Conservation (phyloP, 192 early-diverging fungal genomes). For the Coemansia umbellata region DNA sequence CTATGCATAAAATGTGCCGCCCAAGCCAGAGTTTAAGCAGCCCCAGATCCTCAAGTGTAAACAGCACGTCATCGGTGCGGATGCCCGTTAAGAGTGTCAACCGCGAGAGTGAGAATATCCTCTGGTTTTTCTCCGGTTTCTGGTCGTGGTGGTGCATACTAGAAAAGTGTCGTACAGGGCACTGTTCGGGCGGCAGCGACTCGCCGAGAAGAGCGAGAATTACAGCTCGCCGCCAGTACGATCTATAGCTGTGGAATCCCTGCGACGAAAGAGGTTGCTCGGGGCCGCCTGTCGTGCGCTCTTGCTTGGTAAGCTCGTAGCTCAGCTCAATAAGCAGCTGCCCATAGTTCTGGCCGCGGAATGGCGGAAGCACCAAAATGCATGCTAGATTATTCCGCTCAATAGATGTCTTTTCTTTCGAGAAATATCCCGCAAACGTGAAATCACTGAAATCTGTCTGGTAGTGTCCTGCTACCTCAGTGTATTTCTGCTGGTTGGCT, state of each 20-base stretch:
- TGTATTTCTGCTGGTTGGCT: neutral
- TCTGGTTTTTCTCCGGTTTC: slow-evolving; percentile 19
- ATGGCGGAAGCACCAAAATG: slow-evolving; percentile 83
- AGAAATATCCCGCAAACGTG: slow-evolving; percentile 91
- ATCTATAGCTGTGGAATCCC: slow-evolving; percentile 72
- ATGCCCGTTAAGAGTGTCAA: slow-evolving; percentile 63
- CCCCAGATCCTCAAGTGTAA: slow-evolving; percentile 58
- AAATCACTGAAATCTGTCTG: slow-evolving; percentile 31
- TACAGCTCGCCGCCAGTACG: slow-evolving; percentile 79
- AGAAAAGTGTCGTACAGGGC: neutral
- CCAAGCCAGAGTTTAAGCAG: slow-evolving; percentile 59
- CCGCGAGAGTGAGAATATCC: slow-evolving; percentile 42
- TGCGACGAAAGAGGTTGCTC: slow-evolving; percentile 86
- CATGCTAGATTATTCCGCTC: slow-evolving; percentile 89
- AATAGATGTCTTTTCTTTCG: slow-evolving; percentile 87
- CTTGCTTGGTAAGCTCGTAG: slow-evolving; percentile 76
- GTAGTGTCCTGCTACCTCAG: slow-evolving; percentile 42
- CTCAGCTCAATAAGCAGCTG: slow-evolving; percentile 88
- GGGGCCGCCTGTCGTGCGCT: slow-evolving; percentile 73
- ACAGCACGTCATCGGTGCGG: slow-evolving; percentile 65
- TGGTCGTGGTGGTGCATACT: neutral
- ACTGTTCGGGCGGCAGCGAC: slow-evolving; percentile 21
- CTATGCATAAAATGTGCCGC: slow-evolving; percentile 38
- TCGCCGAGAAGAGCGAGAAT: slow-evolving; percentile 50
- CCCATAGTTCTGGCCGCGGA: slow-evolving; percentile 82